Base-by-base conservation (phyloP, 371 early-diverging fungal species). In the Mortierella sp. region DNA sequence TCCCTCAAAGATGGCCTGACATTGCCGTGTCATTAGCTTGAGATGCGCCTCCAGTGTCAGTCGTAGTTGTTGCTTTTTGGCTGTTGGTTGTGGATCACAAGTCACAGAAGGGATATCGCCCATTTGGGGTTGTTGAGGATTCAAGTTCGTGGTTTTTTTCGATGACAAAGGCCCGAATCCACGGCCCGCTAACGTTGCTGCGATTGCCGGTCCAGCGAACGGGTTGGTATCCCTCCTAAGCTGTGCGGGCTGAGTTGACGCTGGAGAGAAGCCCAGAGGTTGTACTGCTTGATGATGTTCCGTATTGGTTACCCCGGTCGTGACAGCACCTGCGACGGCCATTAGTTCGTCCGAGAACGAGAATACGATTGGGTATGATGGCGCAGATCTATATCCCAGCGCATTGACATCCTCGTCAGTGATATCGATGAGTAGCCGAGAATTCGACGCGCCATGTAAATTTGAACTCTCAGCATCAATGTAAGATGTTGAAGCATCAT, bases 311-410 rank as follows among this genome's bases (percentile, higher is more conserved):
- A 3, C 26, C 51, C 10, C n/a, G 6, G 24, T 16, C 18, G 46
- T 48, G 0, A 5, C 14, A 7, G 46, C 47, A 8, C 34, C 19
- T 1, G 26, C 50, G n/a, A 56, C 19, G 9, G 5, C 7, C 16
- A 26, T 38, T 2, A 71, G 31, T n/a, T 65, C 61, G 21, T 71
- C 58, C 6, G 66, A 59, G 38, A 71, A 71, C 18, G 72, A 47
- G 48, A 57, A 71, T 2, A 71, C 38, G 16, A 71, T 58, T 13
- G 72, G 72, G 27, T 65, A 72, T 1, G 64, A 63, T 0, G 73
- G 73, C 1, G 23, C 31, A 18, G 60, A 38, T 12, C 13, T 21
- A 27, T 62, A 63, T 7, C 45, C 39, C 19, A 27, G 21, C 2
- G 30, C 34, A 28, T 28, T 41, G 24, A 28, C 18, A 12, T 39